These are phyloP conservation scores for Kwoniella europaea DNA, from an alignment of 768 basidiomycete genomes.

Conservation along the genomic window DNA sequence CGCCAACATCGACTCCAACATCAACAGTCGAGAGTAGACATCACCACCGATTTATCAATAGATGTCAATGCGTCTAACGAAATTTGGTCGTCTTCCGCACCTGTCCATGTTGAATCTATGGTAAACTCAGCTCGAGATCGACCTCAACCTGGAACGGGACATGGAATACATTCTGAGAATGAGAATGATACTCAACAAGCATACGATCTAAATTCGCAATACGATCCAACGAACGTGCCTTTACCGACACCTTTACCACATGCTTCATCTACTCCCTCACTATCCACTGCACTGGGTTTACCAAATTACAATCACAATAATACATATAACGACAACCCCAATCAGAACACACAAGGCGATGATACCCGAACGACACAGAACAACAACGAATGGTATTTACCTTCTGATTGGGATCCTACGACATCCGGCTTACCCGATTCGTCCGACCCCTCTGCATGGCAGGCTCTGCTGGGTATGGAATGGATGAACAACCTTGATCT, in stretches of 20 bases:
- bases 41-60: neutral
- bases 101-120: no score
- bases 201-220: neutral
- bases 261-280: neutral
- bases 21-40: neutral
- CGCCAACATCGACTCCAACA: neutral
- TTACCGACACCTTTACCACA: neutral
- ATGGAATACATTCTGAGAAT: neutral
- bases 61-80: neutral
- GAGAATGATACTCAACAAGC: neutral
- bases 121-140: neutral
- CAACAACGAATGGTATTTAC: constrained; percentile 21
- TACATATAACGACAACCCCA: neutral
- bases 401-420: constrained; percentile 26
- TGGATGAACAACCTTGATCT: constrained; percentile 17
- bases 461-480: constrained; percentile 13
- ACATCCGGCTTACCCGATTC: constrained; percentile 25
- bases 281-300: neutral
- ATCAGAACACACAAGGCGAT: neutral
- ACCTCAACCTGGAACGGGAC: neutral
- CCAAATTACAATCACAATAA: neutral
- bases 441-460: constrained; percentile 17
- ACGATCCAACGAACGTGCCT: neutral
- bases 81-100: neutral
- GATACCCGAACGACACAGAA: neutral